Percentiles rank a stretch among this genome's conserved stretches.
These are phyloP conservation scores for Nymphaea thermarum DNA, from an alignment of 164 flowering plant species.

Conservation along the genomic window DNA sequence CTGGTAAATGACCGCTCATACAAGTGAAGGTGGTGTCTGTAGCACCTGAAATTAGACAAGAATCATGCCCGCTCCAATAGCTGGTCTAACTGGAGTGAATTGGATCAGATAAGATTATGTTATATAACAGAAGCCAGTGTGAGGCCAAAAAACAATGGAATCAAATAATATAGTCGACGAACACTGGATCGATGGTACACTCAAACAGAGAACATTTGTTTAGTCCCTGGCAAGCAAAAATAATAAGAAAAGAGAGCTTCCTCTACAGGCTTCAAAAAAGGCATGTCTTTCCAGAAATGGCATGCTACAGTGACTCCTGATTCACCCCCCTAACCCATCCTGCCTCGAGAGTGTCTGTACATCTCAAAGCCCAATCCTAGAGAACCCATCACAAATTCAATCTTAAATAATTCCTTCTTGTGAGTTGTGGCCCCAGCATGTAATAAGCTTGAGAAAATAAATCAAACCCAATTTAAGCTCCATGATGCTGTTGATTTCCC, in stretches of 20 bases:
- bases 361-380: conserved; percentile 9
- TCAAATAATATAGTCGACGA: too few relatives aligned
- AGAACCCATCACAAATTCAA: conserved; percentile 13
- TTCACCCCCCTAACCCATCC: conserved; percentile 13
- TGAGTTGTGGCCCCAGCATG: conserved; percentile 6
- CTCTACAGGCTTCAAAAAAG: too few relatives aligned
- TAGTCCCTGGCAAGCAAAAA: too few relatives aligned
- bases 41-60: not conserved
- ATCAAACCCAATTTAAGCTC: conserved; percentile 11
- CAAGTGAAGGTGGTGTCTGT: too few relatives aligned
- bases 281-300: too few relatives aligned
- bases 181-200: too few relatives aligned
- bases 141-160: not conserved
- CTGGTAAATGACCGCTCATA: too few relatives aligned
- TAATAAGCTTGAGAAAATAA: conserved; percentile 13
- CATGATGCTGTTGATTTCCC: conserved; percentile 1
- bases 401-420: conserved; percentile 12
- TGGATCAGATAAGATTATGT: not conserved
- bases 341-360: conserved; percentile 5
- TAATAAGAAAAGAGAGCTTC: too few relatives aligned
- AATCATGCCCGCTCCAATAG: not conserved
- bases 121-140: not conserved
- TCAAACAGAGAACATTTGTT: too few relatives aligned
- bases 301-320: conserved; percentile 8
- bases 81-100: not conserved